Conservation (phyloP, 768 basidiomycete species). For the Exidia glandulosa region DNA sequence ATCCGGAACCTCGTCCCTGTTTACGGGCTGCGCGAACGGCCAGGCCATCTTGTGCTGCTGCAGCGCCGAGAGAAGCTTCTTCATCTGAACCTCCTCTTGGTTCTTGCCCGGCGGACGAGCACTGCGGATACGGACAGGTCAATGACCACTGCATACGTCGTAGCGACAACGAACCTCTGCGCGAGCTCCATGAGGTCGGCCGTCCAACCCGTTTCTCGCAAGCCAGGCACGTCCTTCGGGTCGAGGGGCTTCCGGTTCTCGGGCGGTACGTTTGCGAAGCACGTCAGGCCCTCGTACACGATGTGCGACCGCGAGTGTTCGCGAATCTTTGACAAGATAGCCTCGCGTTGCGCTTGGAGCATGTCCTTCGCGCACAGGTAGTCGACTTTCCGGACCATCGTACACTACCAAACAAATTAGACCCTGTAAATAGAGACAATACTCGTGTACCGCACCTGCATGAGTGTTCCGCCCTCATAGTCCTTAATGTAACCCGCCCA, state of each 20-base stretch:
- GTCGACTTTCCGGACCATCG: constrained; percentile 84
- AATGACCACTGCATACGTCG: not conserved
- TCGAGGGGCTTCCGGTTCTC: constrained; percentile 27
- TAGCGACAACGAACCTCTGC: not conserved
- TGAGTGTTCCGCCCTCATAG: constrained; percentile 97
- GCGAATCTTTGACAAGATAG: constrained; percentile 80
- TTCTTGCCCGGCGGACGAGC: not conserved
- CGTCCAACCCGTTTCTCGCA: constrained; percentile 91
- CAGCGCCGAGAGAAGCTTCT: constrained; percentile 67
- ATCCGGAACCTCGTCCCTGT: constrained; percentile 66
- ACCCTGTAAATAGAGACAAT: too few species aligned
- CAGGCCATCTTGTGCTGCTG: constrained; percentile 71
- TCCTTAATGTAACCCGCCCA: constrained; percentile 99
- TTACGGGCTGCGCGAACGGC: constrained; percentile 81
- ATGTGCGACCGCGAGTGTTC: constrained; percentile 79
- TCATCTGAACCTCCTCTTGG: constrained; percentile 31
- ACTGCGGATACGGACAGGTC: not conserved
- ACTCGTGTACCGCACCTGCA: constrained; percentile 63
- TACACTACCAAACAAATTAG: too few species aligned
- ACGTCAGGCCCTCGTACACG: constrained; percentile 63
- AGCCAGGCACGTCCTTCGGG: constrained; percentile 75
- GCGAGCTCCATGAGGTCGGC: constrained; percentile 54
- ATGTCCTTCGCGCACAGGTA: constrained; percentile 75
- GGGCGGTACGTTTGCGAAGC: not conserved
- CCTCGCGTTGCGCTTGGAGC: constrained; percentile 76